phyloP scores from a whole-genome alignment of 192 early-diverging fungal species.

The Gryganskiella cystojenkinii region DNA sequence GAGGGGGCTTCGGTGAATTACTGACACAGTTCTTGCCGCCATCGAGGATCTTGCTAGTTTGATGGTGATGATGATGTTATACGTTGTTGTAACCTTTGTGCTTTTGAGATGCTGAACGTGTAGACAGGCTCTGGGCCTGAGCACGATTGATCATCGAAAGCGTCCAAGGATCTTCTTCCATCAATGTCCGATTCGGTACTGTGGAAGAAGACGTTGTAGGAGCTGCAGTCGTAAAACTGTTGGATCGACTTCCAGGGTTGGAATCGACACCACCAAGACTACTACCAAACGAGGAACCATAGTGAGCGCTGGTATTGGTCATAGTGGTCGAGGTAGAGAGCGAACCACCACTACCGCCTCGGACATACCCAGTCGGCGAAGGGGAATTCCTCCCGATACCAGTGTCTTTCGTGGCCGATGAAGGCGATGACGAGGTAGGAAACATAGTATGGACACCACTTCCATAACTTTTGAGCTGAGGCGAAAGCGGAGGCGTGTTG shows the following conservation, averaged over 20 bases:
- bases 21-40: background rate
- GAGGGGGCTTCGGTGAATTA: no score
- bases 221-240: background rate
- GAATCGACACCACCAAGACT: no score
- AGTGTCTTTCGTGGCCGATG: background rate
- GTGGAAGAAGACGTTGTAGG: background rate
- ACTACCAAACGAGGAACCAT: background rate
- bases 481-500: no score
- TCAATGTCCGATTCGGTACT: background rate
- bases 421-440: background rate
- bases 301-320: background rate
- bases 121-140: background rate
- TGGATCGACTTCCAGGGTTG: background rate
- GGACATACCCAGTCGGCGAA: slow-evolving; percentile 5
- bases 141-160: background rate
- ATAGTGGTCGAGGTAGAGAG: background rate
- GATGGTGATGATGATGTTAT: no score
- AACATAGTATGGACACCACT: background rate
- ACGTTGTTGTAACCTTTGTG: background rate
- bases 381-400: background rate
- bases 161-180: background rate
- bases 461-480: no score
- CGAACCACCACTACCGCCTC: background rate
- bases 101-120: background rate
- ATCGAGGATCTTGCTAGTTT: background rate